Evolutionary conservation across 176 grass and related monocot species (phyloP), one percentile per base, ranked within the genome.

Genomic region (Lolium multiflorum): DNA sequence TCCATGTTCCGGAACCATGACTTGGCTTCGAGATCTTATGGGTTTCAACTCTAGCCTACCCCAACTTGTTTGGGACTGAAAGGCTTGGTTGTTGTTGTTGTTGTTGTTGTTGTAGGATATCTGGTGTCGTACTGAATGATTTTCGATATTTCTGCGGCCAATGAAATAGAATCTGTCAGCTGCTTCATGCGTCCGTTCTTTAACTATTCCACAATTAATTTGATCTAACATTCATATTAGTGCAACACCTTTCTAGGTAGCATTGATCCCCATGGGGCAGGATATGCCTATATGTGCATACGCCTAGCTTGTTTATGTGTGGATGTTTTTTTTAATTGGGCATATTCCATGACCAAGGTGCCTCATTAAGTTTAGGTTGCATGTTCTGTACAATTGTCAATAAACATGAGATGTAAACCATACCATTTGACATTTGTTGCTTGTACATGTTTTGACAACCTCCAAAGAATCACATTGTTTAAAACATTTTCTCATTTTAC

Each of bases 111-210:
- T n/a, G n/a, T n/a, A n/a, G n/a, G n/a, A n/a, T n/a, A n/a, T n/a
- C n/a, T n/a, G n/a, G n/a, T n/a, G 11, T 37, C 8, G n/a, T 35
- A 24, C 38, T 48, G 20, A 24, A 26, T 76, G 62, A 58, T 49
- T 60, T 72, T 87, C 9, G 54, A 39, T 87, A 63, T 73, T 38
- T 69, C 41, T 25, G 22, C 14, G 47, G 12, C 52, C 4, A 60
- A 80, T 86, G 0, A 72, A 56, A 57, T 2, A 61, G 12, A 80
- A 7, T 12, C 50, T 52, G 7, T 25, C 12, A 49, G n/a, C 17
- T 71, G 41, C 39, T 59, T 15, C 43, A 13, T 46, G 15, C 5
- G 5, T 26, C 21, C 7, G 1, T 24, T 80, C 15, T 55, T 24
- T 28, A 18, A 48, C 0, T 7, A 15, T 25, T 72, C 71, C 35